phyloP scores from a whole-genome alignment of 1,284 basidiomycete species.

The Trichosporon sp. region DNA sequence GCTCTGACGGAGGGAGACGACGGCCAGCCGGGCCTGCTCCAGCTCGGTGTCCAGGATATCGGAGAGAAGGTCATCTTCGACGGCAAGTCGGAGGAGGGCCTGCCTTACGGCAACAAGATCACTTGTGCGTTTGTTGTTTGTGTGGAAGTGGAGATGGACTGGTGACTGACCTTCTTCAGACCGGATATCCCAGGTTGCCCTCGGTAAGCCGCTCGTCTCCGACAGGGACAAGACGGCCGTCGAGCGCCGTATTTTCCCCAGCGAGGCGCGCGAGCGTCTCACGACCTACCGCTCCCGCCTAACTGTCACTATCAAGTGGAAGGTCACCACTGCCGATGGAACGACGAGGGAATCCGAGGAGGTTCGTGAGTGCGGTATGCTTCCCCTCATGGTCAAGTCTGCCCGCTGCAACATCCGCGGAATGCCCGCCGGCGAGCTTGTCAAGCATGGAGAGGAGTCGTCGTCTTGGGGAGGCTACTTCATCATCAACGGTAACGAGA shows the following conservation, averaged over 20 bases:
- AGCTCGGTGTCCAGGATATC: conserved; percentile 79
- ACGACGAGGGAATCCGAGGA: conserved; percentile 63
- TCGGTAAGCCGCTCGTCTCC: conserved; percentile 83
- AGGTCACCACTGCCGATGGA: conserved; percentile 67
- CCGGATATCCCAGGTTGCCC: conserved; percentile 83
- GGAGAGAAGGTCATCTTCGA: conserved; percentile 91
- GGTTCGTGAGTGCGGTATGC: conserved; percentile 82
- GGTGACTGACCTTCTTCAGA: conserved; percentile 60
- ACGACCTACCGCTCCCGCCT: conserved; percentile 69
- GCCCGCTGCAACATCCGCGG: conserved; percentile 86
- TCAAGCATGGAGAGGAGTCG: conserved; percentile 89
- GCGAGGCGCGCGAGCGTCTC: conserved; percentile 66
- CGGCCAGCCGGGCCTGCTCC: conserved; percentile 77
- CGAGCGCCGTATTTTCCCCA: conserved; percentile 81
- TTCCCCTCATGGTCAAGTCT: conserved; percentile 99
- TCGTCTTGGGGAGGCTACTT: conserved; percentile 99
- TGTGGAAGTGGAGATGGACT: neutral
- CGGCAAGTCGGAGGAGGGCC: conserved; percentile 65
- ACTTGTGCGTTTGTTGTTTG: conserved; percentile 64
- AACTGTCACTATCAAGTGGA: conserved; percentile 88
- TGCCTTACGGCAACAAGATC: conserved; percentile 76
- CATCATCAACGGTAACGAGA: conserved; percentile 98
- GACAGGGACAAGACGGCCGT: conserved; percentile 76
- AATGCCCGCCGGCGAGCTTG: conserved; percentile 83
- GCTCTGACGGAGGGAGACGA: conserved; percentile 85